Evolutionary conservation across 331 rosid genomes (phyloP), one percentile per base, ranked within the genome.

Genomic region (Stylosanthes scabra): DNA sequence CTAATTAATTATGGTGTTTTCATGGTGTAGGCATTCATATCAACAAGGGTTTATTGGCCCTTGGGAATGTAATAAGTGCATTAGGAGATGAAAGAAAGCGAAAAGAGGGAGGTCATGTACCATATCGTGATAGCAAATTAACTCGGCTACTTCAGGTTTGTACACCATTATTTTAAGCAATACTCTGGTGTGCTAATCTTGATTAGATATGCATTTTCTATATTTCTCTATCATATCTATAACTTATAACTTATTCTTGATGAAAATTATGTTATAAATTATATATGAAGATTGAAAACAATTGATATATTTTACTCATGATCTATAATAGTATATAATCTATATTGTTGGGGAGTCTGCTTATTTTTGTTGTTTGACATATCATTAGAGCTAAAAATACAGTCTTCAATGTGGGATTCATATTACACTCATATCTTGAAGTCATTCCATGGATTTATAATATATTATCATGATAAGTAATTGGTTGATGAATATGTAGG

Each of bases 101-200:
- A 65, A 95, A 83, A 88, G 99, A 95, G 83, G 99, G 99, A 49
- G 96, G 97, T 13, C 96, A 91, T 6, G 96, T 95, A 63, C 99
- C 99, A 20, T 95, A 92, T 67, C 92, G 99, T 57, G 99, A 95
- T 79, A 95, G 99, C 90, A 92, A 95, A 83, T 79, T 92, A 66
- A 95, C 99, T 7, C 96, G 99, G 44, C 81, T 95, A 54, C 78
- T 95, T 78, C 97, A 95, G 97, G 99, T 79, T 81, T 68, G 84
- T 11, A 57, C 37, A 9, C 7, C 39, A 11, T 78, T 83, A 57
- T 58, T 63, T 55, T 57, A 29, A 45, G 46, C 25, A 46, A 28
- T 51, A 51, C 34, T 34, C 7, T 54, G 8, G 39, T 9, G 31
- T 28, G 9, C 11, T 31, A 44, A 59, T 13, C 34, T 68, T 62